Conservation (phyloP, 1,139 yeast genomes). For the Suhomyces chickasaworum region DNA sequence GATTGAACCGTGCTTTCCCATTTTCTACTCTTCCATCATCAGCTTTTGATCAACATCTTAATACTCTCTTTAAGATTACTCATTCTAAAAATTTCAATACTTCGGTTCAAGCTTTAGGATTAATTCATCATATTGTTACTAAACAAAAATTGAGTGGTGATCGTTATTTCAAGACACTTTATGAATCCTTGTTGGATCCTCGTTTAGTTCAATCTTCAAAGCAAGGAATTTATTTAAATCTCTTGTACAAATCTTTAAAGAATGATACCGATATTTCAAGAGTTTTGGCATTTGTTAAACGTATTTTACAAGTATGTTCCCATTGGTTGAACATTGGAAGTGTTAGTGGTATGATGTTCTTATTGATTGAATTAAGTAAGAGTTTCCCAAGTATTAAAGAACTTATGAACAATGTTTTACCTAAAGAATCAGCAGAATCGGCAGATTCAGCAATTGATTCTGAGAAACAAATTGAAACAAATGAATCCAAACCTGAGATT, state of each 20-base stretch:
- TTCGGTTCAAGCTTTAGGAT: conserved; percentile 85
- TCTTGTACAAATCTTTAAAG: conserved; percentile 80
- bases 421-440: conserved; percentile 7
- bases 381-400: conserved; percentile 45
- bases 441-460: conserved; percentile 13
- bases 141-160: conserved; percentile 62
- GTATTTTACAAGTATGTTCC: conserved; percentile 81
- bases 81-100: conserved; percentile 95
- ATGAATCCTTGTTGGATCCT: conserved; percentile 86
- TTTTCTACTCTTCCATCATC: conserved; percentile 77
- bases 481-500: no score
- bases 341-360: conserved; percentile 82
- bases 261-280: conserved; percentile 66
- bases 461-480: no score
- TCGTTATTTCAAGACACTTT: conserved; percentile 83
- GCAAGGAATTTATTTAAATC: conserved; percentile 84
- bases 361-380: conserved; percentile 64
- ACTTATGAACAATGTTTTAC: conserved; percentile 20
- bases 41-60: conserved; percentile 74
- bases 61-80: conserved; percentile 84
- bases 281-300: conserved; percentile 86
- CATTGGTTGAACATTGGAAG: conserved; percentile 91
- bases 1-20: conserved; percentile 95
- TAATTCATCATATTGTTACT: conserved; percentile 73
- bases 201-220: conserved; percentile 83